Percentiles rank a stretch among this genome's conserved stretches.
Evolutionary conservation across 768 basidiomycete species (phyloP).

Genomic region (Kwoniella dendrophila): DNA sequence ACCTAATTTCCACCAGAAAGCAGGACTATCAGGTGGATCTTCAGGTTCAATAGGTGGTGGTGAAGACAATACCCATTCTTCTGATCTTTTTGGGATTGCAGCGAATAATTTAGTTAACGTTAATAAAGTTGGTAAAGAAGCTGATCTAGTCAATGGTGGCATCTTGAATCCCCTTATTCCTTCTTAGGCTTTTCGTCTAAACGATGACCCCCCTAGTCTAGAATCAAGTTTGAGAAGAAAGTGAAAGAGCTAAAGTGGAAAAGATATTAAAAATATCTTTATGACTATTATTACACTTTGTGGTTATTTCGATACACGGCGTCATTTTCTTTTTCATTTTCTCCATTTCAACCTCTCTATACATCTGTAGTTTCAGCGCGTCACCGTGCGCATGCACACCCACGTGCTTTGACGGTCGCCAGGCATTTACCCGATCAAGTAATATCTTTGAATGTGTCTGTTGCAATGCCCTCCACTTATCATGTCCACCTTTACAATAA

Average conservation of each 20-base stretch:
- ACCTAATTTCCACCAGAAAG: slow-evolving; percentile 74
- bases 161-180: neutral
- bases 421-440: slow-evolving; percentile 4
- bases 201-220: too few relatives aligned
- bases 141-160: slow-evolving; percentile 11
- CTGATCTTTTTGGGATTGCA: slow-evolving; percentile 14
- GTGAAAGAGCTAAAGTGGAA: slow-evolving; percentile 12
- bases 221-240: too few relatives aligned
- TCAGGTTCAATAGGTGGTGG: slow-evolving; percentile 40
- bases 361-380: neutral
- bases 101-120: slow-evolving; percentile 41
- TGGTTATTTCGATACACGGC: slow-evolving; percentile 8
- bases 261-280: too few relatives aligned
- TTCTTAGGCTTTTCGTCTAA: neutral
- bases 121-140: slow-evolving; percentile 38
- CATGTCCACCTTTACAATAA: slow-evolving; percentile 1
- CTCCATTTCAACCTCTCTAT: too few relatives aligned
- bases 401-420: neutral
- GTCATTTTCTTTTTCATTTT: slow-evolving; percentile 9
- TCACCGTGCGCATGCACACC: slow-evolving; percentile 1
- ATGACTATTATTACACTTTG: too few relatives aligned
- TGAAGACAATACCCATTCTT: slow-evolving; percentile 17
- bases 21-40: slow-evolving; percentile 58
- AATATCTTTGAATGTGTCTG: neutral
- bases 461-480: slow-evolving; percentile 6